Base-by-base conservation (phyloP, 495 filamentous ascomycete species). In the Aspergillus sclerotiicarbonarius region DNA sequence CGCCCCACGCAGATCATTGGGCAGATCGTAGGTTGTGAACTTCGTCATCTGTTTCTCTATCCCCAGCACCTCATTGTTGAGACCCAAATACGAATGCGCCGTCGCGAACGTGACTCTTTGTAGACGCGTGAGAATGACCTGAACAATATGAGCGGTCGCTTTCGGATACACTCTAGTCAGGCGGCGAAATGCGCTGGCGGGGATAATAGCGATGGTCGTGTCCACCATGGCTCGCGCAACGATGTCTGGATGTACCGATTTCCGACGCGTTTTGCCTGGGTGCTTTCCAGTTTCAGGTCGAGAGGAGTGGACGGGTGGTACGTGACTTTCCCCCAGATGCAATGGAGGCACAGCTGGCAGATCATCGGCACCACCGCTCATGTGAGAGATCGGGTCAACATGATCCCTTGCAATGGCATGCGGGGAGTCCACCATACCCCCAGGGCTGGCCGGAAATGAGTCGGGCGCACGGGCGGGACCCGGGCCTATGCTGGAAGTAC, bases 131-230 rank as follows among this genome's bases (percentile, higher is more conserved):
- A 98, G 71, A 52, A 98, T 98, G 29, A 98, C 94, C 57, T 98
- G 93, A 2, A 98, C 91, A 59, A 98, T 97, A 68, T 98, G 94
- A 6, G 95, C 90, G 10, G 94, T 96, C 4, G 94, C 94, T 74
- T 91, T 92, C 8, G 94, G 94, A 67, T 97, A 98, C 19, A 97
- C 87, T 60, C 89, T 80, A n/a, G 96, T 98, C 37, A 98, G 76
- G 8, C 94, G 88, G 54, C 91, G 85, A 69, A 98, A 98, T 4
- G 94, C 94, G 62, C 90, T 94, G 6, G 93, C 95, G 4, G 94
- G 94, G 61, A 98, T 98, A 64, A 98, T 94, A 15, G 94, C 94
- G 72, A 98, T 97, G 0, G 95, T 98, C 0, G 93, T 98, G 68
- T 98, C 94, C 19, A 95, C 90, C 32, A 91, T 96, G n/a, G 94